Percentiles rank a stretch among this genome's conserved stretches.
Conservation (phyloP, 306 rosid genomes). For the Glycine tomentella region DNA sequence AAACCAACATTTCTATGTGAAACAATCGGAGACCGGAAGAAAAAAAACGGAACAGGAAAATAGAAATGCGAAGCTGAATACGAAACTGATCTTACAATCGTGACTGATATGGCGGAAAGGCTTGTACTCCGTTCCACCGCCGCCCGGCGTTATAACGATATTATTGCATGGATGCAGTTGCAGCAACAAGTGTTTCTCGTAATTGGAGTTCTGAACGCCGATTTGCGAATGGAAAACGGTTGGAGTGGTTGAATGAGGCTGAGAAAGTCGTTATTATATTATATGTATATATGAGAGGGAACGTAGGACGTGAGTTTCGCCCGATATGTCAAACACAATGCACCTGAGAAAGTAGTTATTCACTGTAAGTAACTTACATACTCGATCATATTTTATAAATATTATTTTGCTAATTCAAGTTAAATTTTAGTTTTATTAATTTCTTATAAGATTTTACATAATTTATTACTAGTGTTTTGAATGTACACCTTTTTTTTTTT, state of each 20-base stretch:
- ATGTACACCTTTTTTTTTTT: too few species aligned
- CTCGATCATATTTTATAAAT: neutral
- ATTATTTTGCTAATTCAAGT: too few species aligned
- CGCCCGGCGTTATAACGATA: slow-evolving; percentile 73
- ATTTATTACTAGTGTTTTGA: too few species aligned
- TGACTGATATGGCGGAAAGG: slow-evolving; percentile 76
- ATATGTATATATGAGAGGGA: slow-evolving; percentile 6
- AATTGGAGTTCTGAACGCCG: slow-evolving; percentile 26
- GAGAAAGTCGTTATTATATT: slow-evolving; percentile 53
- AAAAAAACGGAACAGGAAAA: neutral
- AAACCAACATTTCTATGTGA: neutral
- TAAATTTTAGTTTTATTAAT: neutral
- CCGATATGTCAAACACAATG: slow-evolving; percentile 22
- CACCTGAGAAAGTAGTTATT: slow-evolving; percentile 1
- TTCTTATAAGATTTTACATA: too few species aligned
- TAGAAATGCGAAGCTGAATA: neutral
- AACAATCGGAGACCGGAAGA: slow-evolving; percentile 24
- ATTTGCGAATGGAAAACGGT: slow-evolving; percentile 40
- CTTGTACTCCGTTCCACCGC: slow-evolving; percentile 69
- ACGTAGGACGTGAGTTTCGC: slow-evolving; percentile 53
- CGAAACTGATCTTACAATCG: slow-evolving; percentile 65
- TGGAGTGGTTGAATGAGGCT: slow-evolving; percentile 29
- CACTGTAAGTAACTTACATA: too few species aligned
- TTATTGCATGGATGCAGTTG: slow-evolving; percentile 40
- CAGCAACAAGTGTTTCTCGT: slow-evolving; percentile 40